These are phyloP conservation scores for Paramarasmius palmivorus DNA, from an alignment of 1,284 basidiomycete genomes.

Conservation along the genomic window DNA sequence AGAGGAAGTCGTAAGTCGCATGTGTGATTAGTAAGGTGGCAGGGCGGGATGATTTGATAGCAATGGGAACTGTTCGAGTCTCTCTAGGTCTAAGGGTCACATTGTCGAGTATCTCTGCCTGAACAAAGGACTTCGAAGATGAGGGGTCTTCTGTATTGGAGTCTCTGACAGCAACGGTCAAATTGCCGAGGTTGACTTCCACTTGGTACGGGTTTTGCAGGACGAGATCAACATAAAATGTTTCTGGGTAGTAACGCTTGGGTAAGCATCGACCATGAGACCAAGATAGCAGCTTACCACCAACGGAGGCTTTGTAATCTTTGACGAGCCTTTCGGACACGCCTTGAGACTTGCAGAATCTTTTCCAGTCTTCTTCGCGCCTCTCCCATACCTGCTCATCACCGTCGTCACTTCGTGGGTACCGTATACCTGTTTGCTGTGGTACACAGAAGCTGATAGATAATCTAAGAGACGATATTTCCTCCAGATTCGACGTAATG, in stretches of 20 bases:
- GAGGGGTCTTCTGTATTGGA: slow-evolving; percentile 29
- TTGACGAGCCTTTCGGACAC: slow-evolving; percentile 51
- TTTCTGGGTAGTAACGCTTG: slow-evolving; percentile 44
- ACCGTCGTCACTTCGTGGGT: slow-evolving; percentile 48
- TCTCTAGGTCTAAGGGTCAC: slow-evolving; percentile 59
- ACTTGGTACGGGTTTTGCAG: slow-evolving; percentile 70
- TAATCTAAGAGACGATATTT: slow-evolving; percentile 45
- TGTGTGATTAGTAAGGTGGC: slow-evolving; percentile 56
- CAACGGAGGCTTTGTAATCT: slow-evolving; percentile 58
- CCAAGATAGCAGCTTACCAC: slow-evolving; percentile 44
- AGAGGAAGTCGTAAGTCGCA: slow-evolving; percentile 66
- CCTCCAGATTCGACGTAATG: slow-evolving; percentile 42
- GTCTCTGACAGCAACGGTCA: slow-evolving; percentile 56
- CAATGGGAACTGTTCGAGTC: slow-evolving; percentile 60
- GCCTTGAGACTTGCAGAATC: slow-evolving; percentile 59
- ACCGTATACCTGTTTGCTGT: slow-evolving; percentile 53
- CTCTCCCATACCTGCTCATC: slow-evolving; percentile 55
- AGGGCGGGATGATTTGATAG: slow-evolving; percentile 50
- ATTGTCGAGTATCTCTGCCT: slow-evolving; percentile 60
- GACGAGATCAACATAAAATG: slow-evolving; percentile 73
- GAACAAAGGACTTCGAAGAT: slow-evolving; percentile 41
- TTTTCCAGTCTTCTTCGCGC: slow-evolving; percentile 63
- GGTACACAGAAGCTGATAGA: slow-evolving; percentile 61
- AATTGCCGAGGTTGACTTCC: slow-evolving; percentile 62
- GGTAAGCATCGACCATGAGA: slow-evolving; percentile 2